Evolutionary conservation across 345 rosid species (phyloP), one percentile per base, ranked within the genome.

Genomic region (Lepidium didymum): DNA sequence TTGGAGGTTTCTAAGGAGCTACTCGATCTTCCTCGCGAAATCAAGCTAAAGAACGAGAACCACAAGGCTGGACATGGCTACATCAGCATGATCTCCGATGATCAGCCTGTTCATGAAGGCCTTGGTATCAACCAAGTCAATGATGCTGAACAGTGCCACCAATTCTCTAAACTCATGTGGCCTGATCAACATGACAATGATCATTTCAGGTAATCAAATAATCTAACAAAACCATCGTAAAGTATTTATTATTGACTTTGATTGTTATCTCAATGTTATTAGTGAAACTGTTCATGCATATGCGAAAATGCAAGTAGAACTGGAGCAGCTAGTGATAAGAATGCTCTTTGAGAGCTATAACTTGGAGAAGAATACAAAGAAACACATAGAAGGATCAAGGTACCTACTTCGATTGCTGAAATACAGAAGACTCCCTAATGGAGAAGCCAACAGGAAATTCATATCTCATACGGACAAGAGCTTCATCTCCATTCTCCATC

Each of bases 261-360:
- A 29, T 29, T 29, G 33, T 29, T 29, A 29, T 29, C 7, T 29
- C 0, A 33, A 19, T 56, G 11, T 36, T 60, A 37, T 66, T 66
- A 86, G 91, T 67, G 80, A 77, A 38, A 75, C 64, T 9, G 70
- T 81, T 14, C 78, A 80, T 25, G 55, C 60, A 27, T 84, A 76
- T 56, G 80, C 80, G 9, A 77, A 64, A 69, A 53, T 67, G 35
- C 78, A 73, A 45, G 76, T 46, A 11, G 84, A 86, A 27, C 23
- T 86, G 21, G 78, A 81, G 73, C 83, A 79, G 69, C 14, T 65
- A 44, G 77, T 86, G 71, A 72, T 81, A 74, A 70, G 65, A 59
- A 79, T 88, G 88, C 8, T 88, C 56, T 81, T 82, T 27, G 83
- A 80, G 63, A 86, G 86, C 77, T 86, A 83, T 57, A 86, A 88